Evolutionary conservation across 306 rosid genomes (phyloP).

Genomic region (Phaseolus lunatus): DNA sequence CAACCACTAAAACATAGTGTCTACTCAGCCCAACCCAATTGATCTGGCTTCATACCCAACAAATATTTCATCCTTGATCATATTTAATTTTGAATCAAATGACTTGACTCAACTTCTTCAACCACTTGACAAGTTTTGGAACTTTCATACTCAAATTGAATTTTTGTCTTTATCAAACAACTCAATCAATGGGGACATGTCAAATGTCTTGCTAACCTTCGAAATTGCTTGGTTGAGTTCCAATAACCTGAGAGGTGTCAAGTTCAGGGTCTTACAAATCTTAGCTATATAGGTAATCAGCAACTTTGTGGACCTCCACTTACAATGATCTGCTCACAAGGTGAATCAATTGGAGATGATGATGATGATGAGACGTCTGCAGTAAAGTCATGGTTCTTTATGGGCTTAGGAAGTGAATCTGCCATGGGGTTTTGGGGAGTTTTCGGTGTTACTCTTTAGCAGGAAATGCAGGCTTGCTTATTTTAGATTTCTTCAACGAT

Average conservation of each 20-base stretch:
- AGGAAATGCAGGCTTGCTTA: not conserved
- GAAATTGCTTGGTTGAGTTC: not conserved
- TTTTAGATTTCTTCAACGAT: not conserved
- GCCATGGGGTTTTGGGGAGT: not conserved
- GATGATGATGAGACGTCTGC: not conserved
- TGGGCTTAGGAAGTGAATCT: not conserved
- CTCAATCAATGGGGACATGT: not conserved
- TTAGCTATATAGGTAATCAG: not conserved
- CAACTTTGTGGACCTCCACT: conserved; percentile 7
- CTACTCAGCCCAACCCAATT: no score
- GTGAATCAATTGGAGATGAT: not conserved
- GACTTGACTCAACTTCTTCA: not conserved
- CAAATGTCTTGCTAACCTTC: not conserved
- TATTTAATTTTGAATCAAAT: not conserved
- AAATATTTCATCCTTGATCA: conserved; percentile 25
- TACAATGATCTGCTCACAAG: not conserved
- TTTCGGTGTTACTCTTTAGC: not conserved
- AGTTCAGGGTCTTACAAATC: not conserved
- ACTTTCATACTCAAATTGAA: not conserved
- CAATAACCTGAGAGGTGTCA: conserved; percentile 30
- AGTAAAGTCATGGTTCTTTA: not conserved
- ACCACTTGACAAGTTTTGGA: conserved; percentile 39
- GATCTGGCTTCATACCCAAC: no score
- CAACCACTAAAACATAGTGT: no score
- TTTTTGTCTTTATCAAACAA: not conserved